Evolutionary conservation across 1,284 basidiomycete genomes (phyloP).

Genomic region (Naganishia liquefaciens): DNA sequence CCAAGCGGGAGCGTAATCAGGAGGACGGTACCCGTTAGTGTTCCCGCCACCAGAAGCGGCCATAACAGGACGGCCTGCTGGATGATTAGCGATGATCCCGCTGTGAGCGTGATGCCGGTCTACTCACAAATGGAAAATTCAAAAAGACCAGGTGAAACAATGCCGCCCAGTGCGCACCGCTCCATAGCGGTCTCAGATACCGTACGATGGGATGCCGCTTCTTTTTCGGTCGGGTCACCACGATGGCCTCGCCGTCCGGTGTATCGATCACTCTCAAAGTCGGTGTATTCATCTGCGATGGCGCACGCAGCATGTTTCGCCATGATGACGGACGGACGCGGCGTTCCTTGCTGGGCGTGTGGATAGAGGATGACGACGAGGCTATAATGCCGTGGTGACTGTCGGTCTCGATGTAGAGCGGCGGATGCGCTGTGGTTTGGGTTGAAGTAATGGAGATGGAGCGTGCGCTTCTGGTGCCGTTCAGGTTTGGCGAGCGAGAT

Average conservation of each 20-base stretch:
- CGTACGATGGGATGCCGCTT: conserved; percentile 33
- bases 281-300: conserved; percentile 34
- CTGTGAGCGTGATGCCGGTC: too few relatives aligned
- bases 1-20: conserved; percentile 53
- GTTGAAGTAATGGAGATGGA: conserved; percentile 26
- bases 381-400: conserved; percentile 8
- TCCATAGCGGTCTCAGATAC: conserved; percentile 44
- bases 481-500: background rate
- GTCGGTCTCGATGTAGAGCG: conserved; percentile 7
- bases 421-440: background rate
- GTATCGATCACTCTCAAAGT: conserved; percentile 38
- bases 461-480: conserved; percentile 8
- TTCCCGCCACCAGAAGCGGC: conserved; percentile 50
- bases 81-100: background rate
- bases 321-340: conserved; percentile 29
- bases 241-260: conserved; percentile 30
- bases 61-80: conserved; percentile 49
- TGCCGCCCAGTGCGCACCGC: conserved; percentile 43
- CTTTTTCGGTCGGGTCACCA: conserved; percentile 32
- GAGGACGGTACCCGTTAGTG: conserved; percentile 50
- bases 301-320: conserved; percentile 29
- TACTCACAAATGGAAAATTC: conserved; percentile 52
- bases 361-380: conserved; percentile 16
- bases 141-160: conserved; percentile 46
- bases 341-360: conserved; percentile 1